Evolutionary conservation across 1,139 yeast species (phyloP), one percentile per base, ranked within the genome.

Genomic region (Nadsonia starkeyi-henricii): DNA sequence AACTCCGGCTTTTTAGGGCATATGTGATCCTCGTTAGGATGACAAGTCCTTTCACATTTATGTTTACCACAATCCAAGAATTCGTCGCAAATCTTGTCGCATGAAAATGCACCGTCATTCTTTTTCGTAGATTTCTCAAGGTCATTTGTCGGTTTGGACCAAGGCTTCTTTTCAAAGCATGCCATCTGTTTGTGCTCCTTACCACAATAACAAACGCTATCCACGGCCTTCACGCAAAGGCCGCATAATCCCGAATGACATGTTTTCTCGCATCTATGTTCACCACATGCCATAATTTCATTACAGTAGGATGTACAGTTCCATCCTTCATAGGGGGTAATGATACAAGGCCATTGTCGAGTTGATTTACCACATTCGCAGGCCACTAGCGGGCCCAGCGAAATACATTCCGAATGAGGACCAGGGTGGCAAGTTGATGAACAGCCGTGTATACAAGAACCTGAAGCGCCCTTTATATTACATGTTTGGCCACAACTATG

Each of bases 401-500:
- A 85, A 23, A 85, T 81, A 68, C 97, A 88, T 44, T 70, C 71
- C 0, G 86, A 81, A 63, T 89, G 96, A 2, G 88, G 83, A 0
- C 96, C 97, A 1, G 96, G 91, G 61, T 88, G 97, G 61, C 97
- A 88, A 19, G 74, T 72, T 9, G 78, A 67, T 2, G 85, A 67
- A 61, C 97, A 88, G 3, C 78, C 75, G 61, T 88, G 97, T 1
- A 80, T 74, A 63, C 95, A 85, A 8, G 74, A 52, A 20, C 50
- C 50, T 39, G 41, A 69, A 20, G 66, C 67, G 50, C 81, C 68
- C 47, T 70, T 67, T 20, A 68, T 67, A 48, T 74, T 74, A 66
- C 96, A 88, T 0, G 86, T 72, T 62, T 83, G 88, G 4, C 96
- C 96, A 70, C 97, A 89, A 50, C 93, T 81, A 57, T 88, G 93